Conservation (phyloP, 495 filamentous ascomycete species). For the Penicillium robsamsonii region DNA sequence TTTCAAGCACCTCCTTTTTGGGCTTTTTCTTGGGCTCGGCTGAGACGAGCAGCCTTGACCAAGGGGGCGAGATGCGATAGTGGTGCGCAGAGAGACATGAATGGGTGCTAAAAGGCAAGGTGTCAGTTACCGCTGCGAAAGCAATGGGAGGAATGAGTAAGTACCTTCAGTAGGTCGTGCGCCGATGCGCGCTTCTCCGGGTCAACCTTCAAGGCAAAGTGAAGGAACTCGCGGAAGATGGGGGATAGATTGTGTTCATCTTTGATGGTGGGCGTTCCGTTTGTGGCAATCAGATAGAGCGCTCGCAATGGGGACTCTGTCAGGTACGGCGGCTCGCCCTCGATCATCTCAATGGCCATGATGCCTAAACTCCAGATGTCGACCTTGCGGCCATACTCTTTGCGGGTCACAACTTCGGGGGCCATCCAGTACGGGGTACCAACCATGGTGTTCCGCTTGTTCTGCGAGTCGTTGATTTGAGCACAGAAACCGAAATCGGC, state of each 20-base stretch:
- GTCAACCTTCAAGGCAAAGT: conserved; percentile 89
- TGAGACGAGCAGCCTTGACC: conserved; percentile 79
- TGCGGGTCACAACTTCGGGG: conserved; percentile 92
- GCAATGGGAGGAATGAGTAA: conserved; percentile 24
- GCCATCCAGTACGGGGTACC: conserved; percentile 99
- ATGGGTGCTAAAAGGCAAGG: conserved; percentile 67
- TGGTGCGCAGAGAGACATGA: conserved; percentile 74
- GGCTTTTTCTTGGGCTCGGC: conserved; percentile 80
- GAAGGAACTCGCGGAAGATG: conserved; percentile 85
- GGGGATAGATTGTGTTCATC: conserved; percentile 79
- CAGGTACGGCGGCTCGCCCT: conserved; percentile 95
- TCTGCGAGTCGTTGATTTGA: conserved; percentile 95
- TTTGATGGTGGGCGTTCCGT: conserved; percentile 93
- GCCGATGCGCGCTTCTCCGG: conserved; percentile 95
- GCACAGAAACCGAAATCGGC: conserved; percentile 99
- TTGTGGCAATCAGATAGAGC: conserved; percentile 94
- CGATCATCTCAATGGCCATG: conserved; percentile 99
- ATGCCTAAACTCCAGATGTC: conserved; percentile 99
- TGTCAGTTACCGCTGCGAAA: conserved; percentile 27
- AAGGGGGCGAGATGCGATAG: conserved; percentile 76
- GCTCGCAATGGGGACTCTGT: conserved; percentile 93
- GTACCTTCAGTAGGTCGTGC: conserved; percentile 85
- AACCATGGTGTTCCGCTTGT: conserved; percentile 98
- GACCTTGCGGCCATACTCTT: conserved; percentile 97
- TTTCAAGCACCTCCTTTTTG: conserved; percentile 59